These are phyloP conservation scores for Rhododendron molle DNA, from an alignment of 148 eudicot genomes.

Conservation along the genomic window DNA sequence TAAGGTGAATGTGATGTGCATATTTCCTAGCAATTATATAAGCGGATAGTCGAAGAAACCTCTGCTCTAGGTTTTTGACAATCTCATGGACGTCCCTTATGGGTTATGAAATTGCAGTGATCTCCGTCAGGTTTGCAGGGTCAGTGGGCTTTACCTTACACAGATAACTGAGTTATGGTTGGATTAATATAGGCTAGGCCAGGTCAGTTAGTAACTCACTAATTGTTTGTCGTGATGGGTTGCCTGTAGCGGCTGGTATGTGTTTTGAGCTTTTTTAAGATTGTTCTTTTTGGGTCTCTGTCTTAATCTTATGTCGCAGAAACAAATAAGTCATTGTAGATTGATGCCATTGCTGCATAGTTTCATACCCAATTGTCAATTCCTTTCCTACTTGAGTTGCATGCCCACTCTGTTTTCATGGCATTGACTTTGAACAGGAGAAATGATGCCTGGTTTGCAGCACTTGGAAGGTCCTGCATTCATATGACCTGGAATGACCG, in stretches of 20 bases:
- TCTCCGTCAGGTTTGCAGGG: background rate
- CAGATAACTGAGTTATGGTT: background rate
- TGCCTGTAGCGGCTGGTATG: background rate
- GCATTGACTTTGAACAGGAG: conserved; percentile 45
- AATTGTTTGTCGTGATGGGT: background rate
- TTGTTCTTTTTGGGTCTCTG: background rate
- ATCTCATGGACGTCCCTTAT: background rate
- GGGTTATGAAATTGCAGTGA: background rate
- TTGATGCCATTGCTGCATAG: background rate
- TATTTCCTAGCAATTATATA: background rate
- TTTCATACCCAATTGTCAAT: background rate
- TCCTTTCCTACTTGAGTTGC: conserved; percentile 2
- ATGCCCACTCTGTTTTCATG: conserved; percentile 6
- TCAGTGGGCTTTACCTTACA: background rate
- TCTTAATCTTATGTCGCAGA: background rate
- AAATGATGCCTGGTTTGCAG: conserved; percentile 87
- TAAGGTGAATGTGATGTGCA: background rate
- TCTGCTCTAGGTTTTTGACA: background rate
- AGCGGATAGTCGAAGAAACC: background rate
- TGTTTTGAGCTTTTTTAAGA: background rate
- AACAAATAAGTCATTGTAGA: background rate
- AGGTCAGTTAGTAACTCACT: background rate
- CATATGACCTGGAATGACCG: conserved; percentile 93
- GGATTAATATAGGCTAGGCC: background rate
- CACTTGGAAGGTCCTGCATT: conserved; percentile 85